These are phyloP conservation scores for Cyberlindnera maclurae DNA, from an alignment of 805 yeast genomes.

Conservation along the genomic window DNA sequence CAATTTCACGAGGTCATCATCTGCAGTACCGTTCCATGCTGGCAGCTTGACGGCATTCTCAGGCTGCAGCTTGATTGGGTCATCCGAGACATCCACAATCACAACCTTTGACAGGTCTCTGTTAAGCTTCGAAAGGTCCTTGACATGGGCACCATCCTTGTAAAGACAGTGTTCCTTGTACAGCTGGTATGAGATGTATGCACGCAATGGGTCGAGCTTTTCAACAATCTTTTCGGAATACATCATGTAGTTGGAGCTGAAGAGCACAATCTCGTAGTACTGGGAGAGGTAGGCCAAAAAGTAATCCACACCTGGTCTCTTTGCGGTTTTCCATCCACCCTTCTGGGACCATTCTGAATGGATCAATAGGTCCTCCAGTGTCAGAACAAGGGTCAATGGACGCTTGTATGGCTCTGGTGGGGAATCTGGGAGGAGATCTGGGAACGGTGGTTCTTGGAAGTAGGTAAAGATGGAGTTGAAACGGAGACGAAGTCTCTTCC, in stretches of 20 bases:
- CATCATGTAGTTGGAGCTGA: slow-evolving; percentile 79
- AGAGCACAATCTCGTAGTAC: slow-evolving; percentile 92
- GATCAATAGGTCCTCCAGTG: slow-evolving; percentile 82
- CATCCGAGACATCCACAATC: slow-evolving; percentile 70
- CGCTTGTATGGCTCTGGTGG: slow-evolving; percentile 90
- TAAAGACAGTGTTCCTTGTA: slow-evolving; percentile 84
- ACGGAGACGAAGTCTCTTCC: slow-evolving; percentile 65
- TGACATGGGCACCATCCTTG: slow-evolving; percentile 81
- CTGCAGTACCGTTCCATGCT: slow-evolving; percentile 83
- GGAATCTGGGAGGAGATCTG: slow-evolving; percentile 84
- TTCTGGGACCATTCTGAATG: slow-evolving; percentile 90
- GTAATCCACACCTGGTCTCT: slow-evolving; percentile 97
- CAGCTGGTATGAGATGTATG: slow-evolving; percentile 78
- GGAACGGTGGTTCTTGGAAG: slow-evolving; percentile 90
- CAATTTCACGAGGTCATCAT: slow-evolving; percentile 69
- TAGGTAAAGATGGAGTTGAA: slow-evolving; percentile 67
- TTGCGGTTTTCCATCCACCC: slow-evolving; percentile 97
- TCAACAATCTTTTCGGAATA: slow-evolving; percentile 78
- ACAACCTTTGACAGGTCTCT: slow-evolving; percentile 82
- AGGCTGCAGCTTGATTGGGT: slow-evolving; percentile 74
- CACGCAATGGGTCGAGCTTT: slow-evolving; percentile 90
- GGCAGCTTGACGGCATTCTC: slow-evolving; percentile 85
- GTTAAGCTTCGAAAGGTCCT: slow-evolving; percentile 84
- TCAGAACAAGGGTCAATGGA: slow-evolving; percentile 83
- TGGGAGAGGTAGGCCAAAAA: slow-evolving; percentile 91